Percentiles rank a stretch among this genome's conserved stretches.
Conservation (phyloP, 2,329 filamentous ascomycete species). For the Hypoxylon sp. region DNA sequence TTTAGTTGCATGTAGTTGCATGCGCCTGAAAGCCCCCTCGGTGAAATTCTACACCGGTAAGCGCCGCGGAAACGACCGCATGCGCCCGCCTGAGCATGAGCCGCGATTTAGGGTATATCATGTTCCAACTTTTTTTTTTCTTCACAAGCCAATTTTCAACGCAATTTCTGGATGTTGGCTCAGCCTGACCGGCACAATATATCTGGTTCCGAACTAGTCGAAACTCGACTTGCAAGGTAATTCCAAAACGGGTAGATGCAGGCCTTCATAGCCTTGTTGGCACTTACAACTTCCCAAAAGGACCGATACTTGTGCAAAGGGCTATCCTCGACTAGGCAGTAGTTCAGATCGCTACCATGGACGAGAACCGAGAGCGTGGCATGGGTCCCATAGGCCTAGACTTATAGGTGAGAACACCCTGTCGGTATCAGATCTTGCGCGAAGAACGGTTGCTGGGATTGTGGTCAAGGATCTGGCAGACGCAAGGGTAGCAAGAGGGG, state of each 20-base stretch:
- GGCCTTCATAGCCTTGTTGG: constrained; percentile 20
- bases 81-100: constrained; percentile 9
- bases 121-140: constrained; percentile 9
- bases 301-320: constrained; percentile 34
- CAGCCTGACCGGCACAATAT: constrained; percentile 22
- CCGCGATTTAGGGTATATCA: constrained; percentile 10
- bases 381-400: constrained; percentile 40
- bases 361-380: constrained; percentile 34
- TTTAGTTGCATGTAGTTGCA: constrained; percentile 14
- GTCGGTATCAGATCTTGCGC: constrained; percentile 46
- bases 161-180: constrained; percentile 8
- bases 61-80: constrained; percentile 21
- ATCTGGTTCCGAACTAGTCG: constrained; percentile 32
- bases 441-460: constrained; percentile 40
- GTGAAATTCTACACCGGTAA: constrained; percentile 41
- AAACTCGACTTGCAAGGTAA: constrained; percentile 17
- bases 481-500: constrained; percentile 29
- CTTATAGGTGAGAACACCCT: constrained; percentile 39
- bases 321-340: constrained; percentile 37
- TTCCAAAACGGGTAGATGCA: constrained; percentile 37
- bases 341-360: constrained; percentile 35
- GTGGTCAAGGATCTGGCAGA: constrained; percentile 45
- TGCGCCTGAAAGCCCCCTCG: constrained; percentile 17
- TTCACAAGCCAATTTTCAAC: constrained; percentile 23
- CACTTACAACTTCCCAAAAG: constrained; percentile 38